phyloP scores from a whole-genome alignment of 2,329 filamentous ascomycete genomes.

The Zymoseptoria tritici region DNA sequence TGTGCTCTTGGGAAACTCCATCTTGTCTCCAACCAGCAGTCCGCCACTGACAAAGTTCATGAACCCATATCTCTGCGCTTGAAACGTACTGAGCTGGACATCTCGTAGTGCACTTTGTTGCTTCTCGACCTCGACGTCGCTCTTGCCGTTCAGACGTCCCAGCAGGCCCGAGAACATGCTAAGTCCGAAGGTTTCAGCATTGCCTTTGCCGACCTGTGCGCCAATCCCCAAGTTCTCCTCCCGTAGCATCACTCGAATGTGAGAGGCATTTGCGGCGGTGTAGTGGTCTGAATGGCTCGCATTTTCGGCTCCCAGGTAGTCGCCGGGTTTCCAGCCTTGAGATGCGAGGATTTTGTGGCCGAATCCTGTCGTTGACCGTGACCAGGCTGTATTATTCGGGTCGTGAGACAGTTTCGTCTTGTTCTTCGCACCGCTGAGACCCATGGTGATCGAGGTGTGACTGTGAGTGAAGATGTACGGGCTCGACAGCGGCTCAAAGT shows the following conservation, averaged over 20 bases:
- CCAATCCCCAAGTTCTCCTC: constrained; percentile 89
- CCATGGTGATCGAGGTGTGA: constrained; percentile 45
- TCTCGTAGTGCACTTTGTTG: constrained; percentile 63
- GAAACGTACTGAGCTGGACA: constrained; percentile 64
- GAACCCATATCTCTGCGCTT: constrained; percentile 66
- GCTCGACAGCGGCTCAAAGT: not conserved
- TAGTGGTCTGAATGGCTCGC: constrained; percentile 68
- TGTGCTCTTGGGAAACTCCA: constrained; percentile 30
- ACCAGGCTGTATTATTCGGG: constrained; percentile 94
- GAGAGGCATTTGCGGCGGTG: constrained; percentile 71
- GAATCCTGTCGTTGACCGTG: constrained; percentile 70
- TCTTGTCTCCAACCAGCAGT: constrained; percentile 54
- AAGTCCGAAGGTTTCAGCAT: constrained; percentile 68
- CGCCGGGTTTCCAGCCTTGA: constrained; percentile 86
- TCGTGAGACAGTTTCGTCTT: constrained; percentile 72
- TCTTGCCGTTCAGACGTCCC: constrained; percentile 82
- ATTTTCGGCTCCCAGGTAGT: constrained; percentile 70
- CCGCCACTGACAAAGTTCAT: constrained; percentile 88
- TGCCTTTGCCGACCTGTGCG: constrained; percentile 64
- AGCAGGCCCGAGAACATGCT: constrained; percentile 80
- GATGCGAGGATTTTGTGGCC: constrained; percentile 82
- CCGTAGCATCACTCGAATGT: constrained; percentile 78
- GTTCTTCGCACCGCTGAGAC: constrained; percentile 51
- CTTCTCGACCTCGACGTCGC: constrained; percentile 61
- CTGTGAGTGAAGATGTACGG: not conserved